Evolutionary conservation across 129 eudicot species (phyloP), one percentile per base, ranked within the genome.

Genomic region (Apium graveolens): DNA sequence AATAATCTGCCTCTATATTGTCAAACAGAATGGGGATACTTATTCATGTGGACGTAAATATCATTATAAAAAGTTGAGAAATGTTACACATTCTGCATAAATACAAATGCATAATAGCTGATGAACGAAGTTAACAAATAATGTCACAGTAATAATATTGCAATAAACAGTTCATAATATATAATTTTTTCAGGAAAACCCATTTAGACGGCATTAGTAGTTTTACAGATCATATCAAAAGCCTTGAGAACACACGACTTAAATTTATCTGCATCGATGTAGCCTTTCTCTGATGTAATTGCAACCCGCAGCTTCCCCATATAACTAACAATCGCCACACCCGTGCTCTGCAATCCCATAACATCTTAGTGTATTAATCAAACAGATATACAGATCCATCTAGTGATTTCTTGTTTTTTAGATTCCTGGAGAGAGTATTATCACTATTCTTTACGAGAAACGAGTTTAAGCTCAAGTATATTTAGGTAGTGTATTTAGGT

Each of bases 221-320:
- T 84, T 78, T 80, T 35, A 34, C 42, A 69, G 2, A 86, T 82
- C 78, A 60, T 71, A 20, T 84, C 78, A 31, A 80, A 89, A 38
- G 93, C 88, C 43, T 84, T 75, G 62, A 80, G 76, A 11, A 89
- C 68, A 78, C 87, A 75, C 39, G 83, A 76, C 65, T 76, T 84
- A 51, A 86, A 85, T 80, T 86, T 84, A 2, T 45, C 48, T 26
- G 72, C 78, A 68, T 86, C 88, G 4, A 83, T 78, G 53, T 20
- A 24, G 34, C 81, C 83, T 66, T 85, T 82, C 78, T 85, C 86
- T 5, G 80, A 81, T 16, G 83, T 87, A 17, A 87, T 51, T 0
- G 81, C 78, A 62, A 87, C 68, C 85, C 88, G 80, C 83, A 87
- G 45, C 31, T 85, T 83, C 63, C 78, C 73, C 79, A 70, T 80